Conservation (phyloP, 306 rosid genomes). For the Ormosia semicastrata region DNA sequence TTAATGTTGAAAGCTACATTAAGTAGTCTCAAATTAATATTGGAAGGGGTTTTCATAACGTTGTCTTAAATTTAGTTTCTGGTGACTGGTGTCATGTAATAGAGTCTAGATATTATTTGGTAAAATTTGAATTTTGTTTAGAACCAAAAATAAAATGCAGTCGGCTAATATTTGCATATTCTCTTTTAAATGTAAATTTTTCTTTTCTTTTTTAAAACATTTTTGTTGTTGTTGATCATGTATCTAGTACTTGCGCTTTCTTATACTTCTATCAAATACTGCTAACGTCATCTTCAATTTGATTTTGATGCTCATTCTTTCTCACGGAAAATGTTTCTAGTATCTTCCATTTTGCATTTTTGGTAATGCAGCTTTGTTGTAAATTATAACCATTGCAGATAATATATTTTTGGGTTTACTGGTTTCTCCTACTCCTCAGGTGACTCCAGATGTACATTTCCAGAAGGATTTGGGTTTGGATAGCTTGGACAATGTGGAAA, state of each 20-base stretch:
- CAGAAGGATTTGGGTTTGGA: slow-evolving; percentile 94
- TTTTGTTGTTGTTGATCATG: neutral
- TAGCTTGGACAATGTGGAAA: slow-evolving; percentile 97
- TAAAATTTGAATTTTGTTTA: neutral
- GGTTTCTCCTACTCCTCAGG: slow-evolving; percentile 46
- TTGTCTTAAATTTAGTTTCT: neutral
- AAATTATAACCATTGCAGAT: neutral
- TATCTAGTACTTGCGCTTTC: neutral
- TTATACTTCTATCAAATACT: neutral
- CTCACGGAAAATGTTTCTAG: neutral
- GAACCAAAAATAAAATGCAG: neutral
- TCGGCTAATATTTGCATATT: neutral
- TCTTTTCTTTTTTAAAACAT: neutral
- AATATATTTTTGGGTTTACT: neutral
- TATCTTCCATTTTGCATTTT: neutral
- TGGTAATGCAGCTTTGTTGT: neutral
- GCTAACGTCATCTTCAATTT: neutral
- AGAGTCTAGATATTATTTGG: neutral
- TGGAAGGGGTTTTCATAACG: neutral
- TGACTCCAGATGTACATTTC: slow-evolving; percentile 76
- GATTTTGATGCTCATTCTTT: neutral
- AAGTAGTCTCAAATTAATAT: neutral
- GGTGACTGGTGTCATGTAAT: neutral
- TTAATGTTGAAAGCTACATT: neutral
- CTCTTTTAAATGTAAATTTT: neutral